Evolutionary conservation across 768 basidiomycete species (phyloP).

Genomic region (Phanerochaete carnosa): DNA sequence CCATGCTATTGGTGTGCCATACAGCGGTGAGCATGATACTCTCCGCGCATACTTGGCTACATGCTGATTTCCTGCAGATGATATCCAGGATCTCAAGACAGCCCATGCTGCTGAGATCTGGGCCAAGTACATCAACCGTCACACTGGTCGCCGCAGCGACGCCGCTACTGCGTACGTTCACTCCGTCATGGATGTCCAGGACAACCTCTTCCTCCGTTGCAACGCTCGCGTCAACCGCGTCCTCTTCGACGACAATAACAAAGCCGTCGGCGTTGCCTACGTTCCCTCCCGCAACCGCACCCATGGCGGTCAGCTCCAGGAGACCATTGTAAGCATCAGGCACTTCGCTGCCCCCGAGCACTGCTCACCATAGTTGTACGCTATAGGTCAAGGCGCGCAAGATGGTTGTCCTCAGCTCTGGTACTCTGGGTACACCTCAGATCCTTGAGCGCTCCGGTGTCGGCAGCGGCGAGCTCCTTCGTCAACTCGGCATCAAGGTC

Average conservation of each 20-base stretch:
- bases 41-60: not conserved
- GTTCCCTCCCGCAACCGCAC: constrained; percentile 61
- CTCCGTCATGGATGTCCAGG: constrained; percentile 67
- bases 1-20: constrained; percentile 59
- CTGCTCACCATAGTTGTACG: not conserved
- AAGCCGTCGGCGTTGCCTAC: constrained; percentile 69
- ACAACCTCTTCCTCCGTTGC: constrained; percentile 62
- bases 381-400: constrained; percentile 54
- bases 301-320: constrained; percentile 45
- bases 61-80: constrained; percentile 38
- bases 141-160: constrained; percentile 69
- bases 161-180: constrained; percentile 71
- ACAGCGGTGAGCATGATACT: constrained; percentile 45
- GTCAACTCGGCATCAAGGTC: constrained; percentile 55
- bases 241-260: constrained; percentile 64
- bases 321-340: constrained; percentile 45
- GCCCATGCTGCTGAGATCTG: constrained; percentile 66
- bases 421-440: constrained; percentile 68
- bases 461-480: constrained; percentile 49
- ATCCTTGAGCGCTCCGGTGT: constrained; percentile 75
- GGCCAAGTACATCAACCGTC: constrained; percentile 76
- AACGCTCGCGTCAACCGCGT: constrained; percentile 68
- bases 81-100: constrained; percentile 63
- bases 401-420: constrained; percentile 60
- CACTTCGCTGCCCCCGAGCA: not conserved